Conservation (phyloP, 1,284 basidiomycete species). For the Mrakiaceae sp. region DNA sequence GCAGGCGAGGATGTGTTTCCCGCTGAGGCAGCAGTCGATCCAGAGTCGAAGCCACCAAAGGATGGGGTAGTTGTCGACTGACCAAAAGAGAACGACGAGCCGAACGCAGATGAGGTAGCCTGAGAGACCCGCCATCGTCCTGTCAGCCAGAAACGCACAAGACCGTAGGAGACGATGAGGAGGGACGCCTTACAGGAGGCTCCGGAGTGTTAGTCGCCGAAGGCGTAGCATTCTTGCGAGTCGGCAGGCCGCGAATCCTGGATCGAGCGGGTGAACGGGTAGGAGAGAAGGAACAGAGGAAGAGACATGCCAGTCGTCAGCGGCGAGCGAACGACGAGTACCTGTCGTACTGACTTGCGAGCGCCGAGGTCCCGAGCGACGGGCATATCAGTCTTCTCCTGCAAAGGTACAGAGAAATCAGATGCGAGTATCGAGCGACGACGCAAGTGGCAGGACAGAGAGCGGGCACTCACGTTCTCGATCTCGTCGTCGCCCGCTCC, state of each 20-base stretch:
- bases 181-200: not conserved
- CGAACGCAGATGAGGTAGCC: constrained; percentile 1
- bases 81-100: not conserved
- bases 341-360: not conserved
- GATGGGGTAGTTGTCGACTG: constrained; percentile 24
- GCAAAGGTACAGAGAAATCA: too few relatives aligned
- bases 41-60: constrained; percentile 18
- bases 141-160: not conserved
- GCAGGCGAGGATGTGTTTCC: constrained; percentile 23
- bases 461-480: not conserved
- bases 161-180: not conserved
- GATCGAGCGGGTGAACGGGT: not conserved
- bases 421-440: not conserved
- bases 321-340: not conserved
- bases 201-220: not conserved
- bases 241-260: constrained; percentile 11
- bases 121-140: not conserved
- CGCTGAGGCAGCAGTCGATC: constrained; percentile 23
- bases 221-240: constrained; percentile 1
- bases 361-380: not conserved
- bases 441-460: not conserved
- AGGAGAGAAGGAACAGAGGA: not conserved
- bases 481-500: constrained; percentile 3
- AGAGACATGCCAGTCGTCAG: too few relatives aligned
- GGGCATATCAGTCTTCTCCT: not conserved